Evolutionary conservation across 768 basidiomycete genomes (phyloP).

Genomic region (Boletus subcaerulescens): DNA sequence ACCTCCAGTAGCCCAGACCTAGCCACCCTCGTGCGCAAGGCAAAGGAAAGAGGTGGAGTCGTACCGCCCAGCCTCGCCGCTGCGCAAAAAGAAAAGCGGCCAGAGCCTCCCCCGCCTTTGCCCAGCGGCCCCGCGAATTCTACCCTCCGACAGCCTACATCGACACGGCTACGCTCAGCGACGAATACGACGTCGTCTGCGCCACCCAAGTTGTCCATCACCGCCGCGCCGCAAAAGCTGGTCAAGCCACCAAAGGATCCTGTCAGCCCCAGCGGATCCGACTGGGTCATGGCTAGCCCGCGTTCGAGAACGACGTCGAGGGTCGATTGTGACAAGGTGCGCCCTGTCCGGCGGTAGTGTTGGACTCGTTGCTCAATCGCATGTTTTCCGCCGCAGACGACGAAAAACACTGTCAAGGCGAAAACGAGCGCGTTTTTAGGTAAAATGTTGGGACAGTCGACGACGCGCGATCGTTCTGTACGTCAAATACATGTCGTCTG

Average conservation of each 20-base stretch:
- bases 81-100: constrained; percentile 31
- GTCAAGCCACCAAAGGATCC: constrained; percentile 28
- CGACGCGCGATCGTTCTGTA: constrained; percentile 69
- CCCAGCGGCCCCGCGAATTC: constrained; percentile 29
- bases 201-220: constrained; percentile 38
- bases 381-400: constrained; percentile 12
- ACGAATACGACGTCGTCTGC: constrained; percentile 34
- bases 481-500: constrained; percentile 21
- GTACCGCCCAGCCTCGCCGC: constrained; percentile 33
- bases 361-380: background rate
- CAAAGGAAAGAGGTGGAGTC: constrained; percentile 62
- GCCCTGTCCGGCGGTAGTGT: background rate
- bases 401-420: constrained; percentile 64
- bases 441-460: constrained; percentile 69
- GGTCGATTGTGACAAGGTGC: constrained; percentile 50
- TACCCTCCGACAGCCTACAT: constrained; percentile 25
- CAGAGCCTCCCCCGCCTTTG: constrained; percentile 44
- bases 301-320: constrained; percentile 40
- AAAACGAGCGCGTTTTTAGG: constrained; percentile 82
- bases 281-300: constrained; percentile 51
- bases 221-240: constrained; percentile 23
- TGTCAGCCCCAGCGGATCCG: constrained; percentile 36
- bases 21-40: constrained; percentile 81
- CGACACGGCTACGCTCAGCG: constrained; percentile 42
- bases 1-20: constrained; percentile 92